phyloP scores from a whole-genome alignment of 768 basidiomycete genomes.

The Suillus lakei region DNA sequence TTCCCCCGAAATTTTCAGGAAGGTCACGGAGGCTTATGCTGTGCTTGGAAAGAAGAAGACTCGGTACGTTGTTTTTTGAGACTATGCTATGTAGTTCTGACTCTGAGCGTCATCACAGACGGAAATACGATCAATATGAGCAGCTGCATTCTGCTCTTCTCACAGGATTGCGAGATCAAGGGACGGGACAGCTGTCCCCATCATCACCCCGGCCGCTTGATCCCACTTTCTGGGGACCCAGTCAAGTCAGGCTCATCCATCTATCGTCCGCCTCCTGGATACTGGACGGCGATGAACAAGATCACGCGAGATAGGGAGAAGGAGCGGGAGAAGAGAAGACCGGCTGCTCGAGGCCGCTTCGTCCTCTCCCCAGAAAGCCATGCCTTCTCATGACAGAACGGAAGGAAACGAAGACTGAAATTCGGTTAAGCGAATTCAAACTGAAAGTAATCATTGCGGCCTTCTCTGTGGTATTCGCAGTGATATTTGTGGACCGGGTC shows the following conservation, averaged over 20 bases:
- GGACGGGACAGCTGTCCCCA: neutral
- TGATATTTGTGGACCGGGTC: neutral
- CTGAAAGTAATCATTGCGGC: neutral
- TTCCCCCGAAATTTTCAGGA: neutral
- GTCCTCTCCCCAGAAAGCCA: neutral
- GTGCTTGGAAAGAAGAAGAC: conserved; percentile 1
- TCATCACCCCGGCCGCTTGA: conserved; percentile 1
- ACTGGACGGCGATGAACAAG: neutral
- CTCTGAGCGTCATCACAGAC: neutral
- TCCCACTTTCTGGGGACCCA: conserved; percentile 5
- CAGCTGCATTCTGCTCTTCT: conserved; percentile 3
- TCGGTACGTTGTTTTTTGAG: neutral
- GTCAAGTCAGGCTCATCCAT: neutral
- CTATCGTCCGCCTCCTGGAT: conserved; percentile 1
- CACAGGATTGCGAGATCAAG: neutral
- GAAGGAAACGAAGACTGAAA: neutral
- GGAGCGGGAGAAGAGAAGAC: neutral
- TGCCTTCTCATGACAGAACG: neutral
- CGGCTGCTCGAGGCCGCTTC: no score
- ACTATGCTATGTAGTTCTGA: no score
- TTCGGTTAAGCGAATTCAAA: no score
- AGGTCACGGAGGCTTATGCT: conserved; percentile 1
- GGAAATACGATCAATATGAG: neutral
- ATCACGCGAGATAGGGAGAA: neutral
- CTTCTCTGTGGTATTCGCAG: neutral